A percentile compares a stretch with the other conserved stretches of the same genome.
Evolutionary conservation across 352 stramenopile species (phyloP).

Genomic region (Thalassiosira mediterranea): DNA sequence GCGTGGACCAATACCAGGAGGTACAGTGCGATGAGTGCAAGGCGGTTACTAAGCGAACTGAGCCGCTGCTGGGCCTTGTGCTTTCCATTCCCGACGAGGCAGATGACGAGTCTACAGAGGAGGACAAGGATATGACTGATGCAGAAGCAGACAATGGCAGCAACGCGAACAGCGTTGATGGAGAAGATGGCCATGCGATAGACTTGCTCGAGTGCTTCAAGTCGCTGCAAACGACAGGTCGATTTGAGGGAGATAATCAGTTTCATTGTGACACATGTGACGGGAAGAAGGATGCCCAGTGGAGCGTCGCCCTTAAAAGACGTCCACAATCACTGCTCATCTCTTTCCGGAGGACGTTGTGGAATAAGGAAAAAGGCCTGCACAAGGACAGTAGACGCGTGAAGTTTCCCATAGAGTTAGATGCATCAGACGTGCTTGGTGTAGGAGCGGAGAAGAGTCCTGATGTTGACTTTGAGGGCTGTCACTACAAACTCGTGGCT

Average conservation of each 20-base stretch:
- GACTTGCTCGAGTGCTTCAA: constrained; percentile 47
- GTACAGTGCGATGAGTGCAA: constrained; percentile 49
- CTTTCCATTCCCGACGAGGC: constrained; percentile 35
- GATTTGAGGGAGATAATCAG: constrained; percentile 41
- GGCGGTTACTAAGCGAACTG: constrained; percentile 44
- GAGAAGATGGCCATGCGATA: constrained; percentile 1
- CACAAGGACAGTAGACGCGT: constrained; percentile 53
- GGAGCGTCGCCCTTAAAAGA: constrained; percentile 40
- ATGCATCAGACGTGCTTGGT: constrained; percentile 45
- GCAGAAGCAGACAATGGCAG: background rate
- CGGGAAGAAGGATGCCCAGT: constrained; percentile 39
- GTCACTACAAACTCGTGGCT: constrained; percentile 38
- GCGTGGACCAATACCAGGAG: constrained; percentile 53
- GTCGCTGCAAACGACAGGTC: constrained; percentile 36
- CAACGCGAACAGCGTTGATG: constrained; percentile 3
- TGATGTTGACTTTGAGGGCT: constrained; percentile 52
- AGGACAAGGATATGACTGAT: background rate
- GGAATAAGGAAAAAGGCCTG: constrained; percentile 46
- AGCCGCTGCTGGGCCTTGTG: constrained; percentile 48
- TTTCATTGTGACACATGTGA: constrained; percentile 53
- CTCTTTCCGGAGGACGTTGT: constrained; percentile 45
- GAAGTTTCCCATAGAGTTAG: constrained; percentile 51
- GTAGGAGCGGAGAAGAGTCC: constrained; percentile 13
- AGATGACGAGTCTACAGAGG: background rate
- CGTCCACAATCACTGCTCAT: constrained; percentile 53